Evolutionary conservation across 352 stramenopile species (phyloP), one percentile per base, ranked within the genome.

Genomic region (Phytophthora megakarya): DNA sequence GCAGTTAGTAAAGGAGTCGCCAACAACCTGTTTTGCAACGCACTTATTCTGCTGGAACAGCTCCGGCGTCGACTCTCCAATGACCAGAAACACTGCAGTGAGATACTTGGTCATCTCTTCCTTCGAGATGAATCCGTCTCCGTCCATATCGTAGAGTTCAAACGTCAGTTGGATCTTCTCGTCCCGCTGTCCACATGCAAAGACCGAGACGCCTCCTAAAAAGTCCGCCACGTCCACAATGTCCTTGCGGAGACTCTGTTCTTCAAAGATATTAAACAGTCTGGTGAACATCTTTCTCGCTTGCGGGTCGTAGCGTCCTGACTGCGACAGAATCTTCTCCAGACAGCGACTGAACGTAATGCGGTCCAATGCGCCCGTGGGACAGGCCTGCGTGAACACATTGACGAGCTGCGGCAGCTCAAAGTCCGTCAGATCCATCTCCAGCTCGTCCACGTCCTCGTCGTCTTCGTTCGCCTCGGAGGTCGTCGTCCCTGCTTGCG

Each of bases 101-200:
- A 96, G 73, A 65, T 96, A 96, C 49, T 87, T 94, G 11, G 75
- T 85, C 88, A 97, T 96, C 64, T 96, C 88, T 56, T 81, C 70
- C 33, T 85, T 76, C 28, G 81, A 83, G 55, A 97, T 94, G 70
- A 83, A 91, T 7, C 86, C 89, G 62, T 96, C 88, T 32, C 75
- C 76, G 65, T 96, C 88, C 45, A 69, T 67, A 26, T 97, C 90
- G 63, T 92, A 96, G 10, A 97, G 74, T 43, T 95, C 84, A 63
- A 97, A 97, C 19, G 79, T 92, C 16, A 86, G 67, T 3, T 73
- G 78, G 46, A 96, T 91, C 63, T 95, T 95, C 53, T 96, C 84
- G 33, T 95, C 84, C 13, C 82, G 81, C 19, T 93, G 84, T 21
- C 89, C 89, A 21, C 73, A 84, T 3, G 81, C 83, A 44, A 96